A percentile compares a stretch with the other conserved stretches of the same genome.
These are phyloP conservation scores for Rhizophora mangle DNA, from an alignment of 345 rosid species.

Conservation along the genomic window DNA sequence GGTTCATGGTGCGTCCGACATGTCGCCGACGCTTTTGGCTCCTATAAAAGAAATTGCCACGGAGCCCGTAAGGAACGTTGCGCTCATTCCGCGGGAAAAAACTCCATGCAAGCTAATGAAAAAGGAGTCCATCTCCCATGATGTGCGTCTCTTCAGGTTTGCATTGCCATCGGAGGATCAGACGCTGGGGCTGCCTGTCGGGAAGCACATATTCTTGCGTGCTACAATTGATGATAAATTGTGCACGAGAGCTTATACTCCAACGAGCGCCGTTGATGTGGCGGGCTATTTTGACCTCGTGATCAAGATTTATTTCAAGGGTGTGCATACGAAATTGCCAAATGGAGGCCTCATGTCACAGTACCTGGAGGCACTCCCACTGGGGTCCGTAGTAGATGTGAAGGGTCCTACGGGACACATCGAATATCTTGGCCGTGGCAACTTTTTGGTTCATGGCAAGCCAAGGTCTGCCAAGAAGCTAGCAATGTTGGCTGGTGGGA, in stretches of 20 bases:
- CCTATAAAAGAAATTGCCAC: slow-evolving; percentile 60
- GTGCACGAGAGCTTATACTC: slow-evolving; percentile 88
- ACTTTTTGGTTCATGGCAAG: slow-evolving; percentile 68
- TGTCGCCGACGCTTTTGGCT: slow-evolving; percentile 29
- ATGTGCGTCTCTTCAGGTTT: slow-evolving; percentile 61
- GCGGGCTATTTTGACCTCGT: slow-evolving; percentile 79
- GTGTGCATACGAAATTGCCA: slow-evolving; percentile 70
- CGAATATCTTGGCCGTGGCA: slow-evolving; percentile 70
- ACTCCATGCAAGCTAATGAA: slow-evolving; percentile 66
- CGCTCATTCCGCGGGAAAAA: slow-evolving; percentile 80
- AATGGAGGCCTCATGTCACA: slow-evolving; percentile 90
- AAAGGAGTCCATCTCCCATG: slow-evolving; percentile 69
- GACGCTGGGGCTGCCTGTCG: slow-evolving; percentile 67
- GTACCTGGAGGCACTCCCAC: slow-evolving; percentile 54
- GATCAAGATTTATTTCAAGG: slow-evolving; percentile 74
- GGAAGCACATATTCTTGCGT: slow-evolving; percentile 81
- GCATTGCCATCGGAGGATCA: slow-evolving; percentile 72
- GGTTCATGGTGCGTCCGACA: slow-evolving; percentile 52
- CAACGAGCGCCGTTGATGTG: slow-evolving; percentile 57
- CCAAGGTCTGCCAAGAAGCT: slow-evolving; percentile 72
- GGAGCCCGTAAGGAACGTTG: slow-evolving; percentile 26
- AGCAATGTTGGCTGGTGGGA: slow-evolving; percentile 92
- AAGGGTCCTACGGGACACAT: slow-evolving; percentile 92
- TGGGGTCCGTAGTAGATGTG: slow-evolving; percentile 62
- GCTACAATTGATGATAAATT: slow-evolving; percentile 62